phyloP scores from a whole-genome alignment of 441 rosid genomes.

The Eutrema salsugineum region DNA sequence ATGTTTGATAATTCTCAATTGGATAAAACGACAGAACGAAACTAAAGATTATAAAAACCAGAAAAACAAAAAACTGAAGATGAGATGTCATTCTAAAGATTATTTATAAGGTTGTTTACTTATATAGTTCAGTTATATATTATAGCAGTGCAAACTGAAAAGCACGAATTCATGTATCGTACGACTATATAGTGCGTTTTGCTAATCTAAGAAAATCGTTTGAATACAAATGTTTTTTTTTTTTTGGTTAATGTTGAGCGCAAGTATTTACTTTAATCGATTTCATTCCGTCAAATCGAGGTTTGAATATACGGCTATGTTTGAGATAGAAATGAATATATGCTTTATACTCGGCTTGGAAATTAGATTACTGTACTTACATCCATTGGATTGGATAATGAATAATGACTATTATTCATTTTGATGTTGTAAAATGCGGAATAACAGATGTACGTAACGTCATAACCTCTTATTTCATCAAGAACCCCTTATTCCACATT shows the following conservation, averaged over 20 bases:
- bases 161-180: neutral
- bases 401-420: neutral
- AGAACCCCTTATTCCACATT: neutral
- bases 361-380: neutral
- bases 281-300: neutral
- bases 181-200: neutral
- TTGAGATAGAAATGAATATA: neutral
- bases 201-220: neutral
- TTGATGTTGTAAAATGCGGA: neutral
- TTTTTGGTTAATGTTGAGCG: neutral
- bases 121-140: neutral
- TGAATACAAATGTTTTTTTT: neutral
- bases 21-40: neutral
- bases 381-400: neutral
- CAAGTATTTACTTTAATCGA: neutral
- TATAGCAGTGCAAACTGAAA: neutral
- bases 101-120: neutral
- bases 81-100: neutral
- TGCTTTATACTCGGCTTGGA: neutral
- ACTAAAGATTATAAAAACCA: neutral
- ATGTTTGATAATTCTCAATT: neutral
- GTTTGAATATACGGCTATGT: neutral
- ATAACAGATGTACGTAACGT: neutral
- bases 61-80: neutral
- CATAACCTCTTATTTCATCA: neutral